Conservation (phyloP, 805 yeast genomes). For the Trichomonascus vanleenenianus region DNA sequence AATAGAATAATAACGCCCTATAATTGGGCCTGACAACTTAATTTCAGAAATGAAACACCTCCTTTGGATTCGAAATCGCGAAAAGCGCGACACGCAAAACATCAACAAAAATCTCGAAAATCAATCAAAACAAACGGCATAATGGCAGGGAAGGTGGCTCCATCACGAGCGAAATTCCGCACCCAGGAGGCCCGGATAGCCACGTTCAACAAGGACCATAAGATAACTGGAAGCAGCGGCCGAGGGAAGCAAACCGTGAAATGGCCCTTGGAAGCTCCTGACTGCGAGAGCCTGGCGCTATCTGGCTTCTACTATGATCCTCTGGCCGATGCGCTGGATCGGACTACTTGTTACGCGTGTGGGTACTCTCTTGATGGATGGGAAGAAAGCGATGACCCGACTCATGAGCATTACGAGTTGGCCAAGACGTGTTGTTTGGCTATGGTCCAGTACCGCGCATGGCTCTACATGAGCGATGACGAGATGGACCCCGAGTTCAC, state of each 20-base stretch:
- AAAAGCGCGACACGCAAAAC: background rate
- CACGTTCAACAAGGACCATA: constrained; percentile 10
- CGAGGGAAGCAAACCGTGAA: constrained; percentile 13
- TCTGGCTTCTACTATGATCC: constrained; percentile 60
- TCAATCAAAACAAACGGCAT: no score
- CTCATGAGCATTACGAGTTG: constrained; percentile 37
- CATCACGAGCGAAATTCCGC: constrained; percentile 6
- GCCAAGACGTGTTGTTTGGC: constrained; percentile 34
- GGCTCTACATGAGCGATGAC: constrained; percentile 13
- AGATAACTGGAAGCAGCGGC: constrained; percentile 11
- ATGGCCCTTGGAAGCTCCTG: constrained; percentile 24
- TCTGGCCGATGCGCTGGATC: constrained; percentile 36
- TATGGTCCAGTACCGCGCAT: constrained; percentile 2
- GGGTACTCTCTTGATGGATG: constrained; percentile 50
- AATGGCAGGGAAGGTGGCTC: background rate
- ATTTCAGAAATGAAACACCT: no score
- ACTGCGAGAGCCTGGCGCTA: constrained; percentile 36
- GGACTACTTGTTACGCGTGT: constrained; percentile 55
- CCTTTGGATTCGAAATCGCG: background rate
- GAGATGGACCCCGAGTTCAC: background rate
- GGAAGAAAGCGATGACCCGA: constrained; percentile 45
- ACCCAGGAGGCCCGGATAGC: constrained; percentile 13
- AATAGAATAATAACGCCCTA: no score
- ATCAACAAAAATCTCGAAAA: background rate
- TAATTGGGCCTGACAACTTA: no score